Conservation (phyloP, 371 early-diverging fungal species). For the Blakeslea trispora region DNA sequence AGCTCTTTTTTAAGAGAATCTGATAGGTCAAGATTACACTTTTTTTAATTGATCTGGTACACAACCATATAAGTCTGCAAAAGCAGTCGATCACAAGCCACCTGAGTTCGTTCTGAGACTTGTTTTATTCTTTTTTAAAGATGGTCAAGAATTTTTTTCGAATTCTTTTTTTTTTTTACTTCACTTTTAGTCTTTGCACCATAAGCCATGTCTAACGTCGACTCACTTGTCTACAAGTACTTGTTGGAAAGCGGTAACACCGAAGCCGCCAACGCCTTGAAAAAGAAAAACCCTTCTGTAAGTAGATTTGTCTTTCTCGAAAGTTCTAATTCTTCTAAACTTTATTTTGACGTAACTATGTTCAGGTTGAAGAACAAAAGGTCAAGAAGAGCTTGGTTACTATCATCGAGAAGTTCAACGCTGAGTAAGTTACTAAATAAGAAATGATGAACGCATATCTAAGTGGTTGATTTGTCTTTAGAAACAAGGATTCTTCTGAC, state of each 20-base stretch:
- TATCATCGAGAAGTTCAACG: constrained; percentile 16
- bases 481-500: too few relatives aligned
- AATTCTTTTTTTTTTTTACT: neutral
- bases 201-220: constrained; percentile 15
- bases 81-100: neutral
- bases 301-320: constrained; percentile 3
- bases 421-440: constrained; percentile 8
- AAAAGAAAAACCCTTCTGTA: constrained; percentile 28
- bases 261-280: constrained; percentile 31
- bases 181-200: constrained; percentile 4
- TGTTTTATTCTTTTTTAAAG: constrained; percentile 1
- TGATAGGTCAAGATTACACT: too few relatives aligned
- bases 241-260: constrained; percentile 23
- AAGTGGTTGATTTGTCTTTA: neutral
- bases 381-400: constrained; percentile 15
- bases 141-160: too few relatives aligned
- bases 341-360: too few relatives aligned
- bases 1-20: too few relatives aligned
- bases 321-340: neutral
- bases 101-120: neutral
- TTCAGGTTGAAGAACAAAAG: constrained; percentile 15
- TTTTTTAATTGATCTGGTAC: too few relatives aligned
- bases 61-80: too few relatives aligned
- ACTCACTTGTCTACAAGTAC: constrained; percentile 34
- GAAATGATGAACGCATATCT: neutral